Base-by-base conservation (phyloP, 2,329 filamentous ascomycete species). In the Calonectria pauciramosa region DNA sequence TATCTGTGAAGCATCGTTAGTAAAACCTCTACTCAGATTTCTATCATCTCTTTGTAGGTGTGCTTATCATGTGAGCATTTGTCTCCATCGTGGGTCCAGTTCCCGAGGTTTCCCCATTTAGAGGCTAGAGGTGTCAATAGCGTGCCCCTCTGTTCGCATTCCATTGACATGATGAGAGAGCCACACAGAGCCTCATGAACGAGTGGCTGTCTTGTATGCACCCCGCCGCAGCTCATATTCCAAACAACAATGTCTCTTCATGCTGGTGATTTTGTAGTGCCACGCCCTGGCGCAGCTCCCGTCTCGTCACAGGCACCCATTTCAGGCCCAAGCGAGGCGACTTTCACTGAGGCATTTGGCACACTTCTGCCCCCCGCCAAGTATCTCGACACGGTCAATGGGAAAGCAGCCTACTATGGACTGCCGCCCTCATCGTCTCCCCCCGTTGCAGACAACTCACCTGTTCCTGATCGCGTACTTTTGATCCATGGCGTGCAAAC, bases 401-500 rank as follows among this genome's bases (percentile, higher is more conserved):
- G 86, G 3, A 85, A 76, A 75, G 85, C 83, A 8, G 86, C 86
- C 8, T 88, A 86, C 78, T 88, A 88, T 67, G 77, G 83, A 0
- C 65, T 87, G 0, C 77, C 56, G 0, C 82, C 83, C 3, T 71
- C 77, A 8, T 63, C 69, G 13, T 26, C 14, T 6, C 16, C 13
- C 5, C 11, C 52, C 0, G 5, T 5, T 11, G 36, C 23, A 20
- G 34, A 32, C 2, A 0, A 11, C 0, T 5, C 44, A 1, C 14
- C 74, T 0, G 73, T 79, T 0, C 60, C 54, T 0, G 67, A 78
- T 36, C 83, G 82, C 7, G 83, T 89, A 0, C 81, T 90, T 0
- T 79, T 90, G 38, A 78, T 90, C 0, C 89, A 91, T 72, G 89
- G 89, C 30, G 85, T 90, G 0, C 86, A 89, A 68, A 91, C 89